Evolutionary conservation across 2,329 filamentous ascomycete species (phyloP).

Genomic region (Fusarium bulbicola): DNA sequence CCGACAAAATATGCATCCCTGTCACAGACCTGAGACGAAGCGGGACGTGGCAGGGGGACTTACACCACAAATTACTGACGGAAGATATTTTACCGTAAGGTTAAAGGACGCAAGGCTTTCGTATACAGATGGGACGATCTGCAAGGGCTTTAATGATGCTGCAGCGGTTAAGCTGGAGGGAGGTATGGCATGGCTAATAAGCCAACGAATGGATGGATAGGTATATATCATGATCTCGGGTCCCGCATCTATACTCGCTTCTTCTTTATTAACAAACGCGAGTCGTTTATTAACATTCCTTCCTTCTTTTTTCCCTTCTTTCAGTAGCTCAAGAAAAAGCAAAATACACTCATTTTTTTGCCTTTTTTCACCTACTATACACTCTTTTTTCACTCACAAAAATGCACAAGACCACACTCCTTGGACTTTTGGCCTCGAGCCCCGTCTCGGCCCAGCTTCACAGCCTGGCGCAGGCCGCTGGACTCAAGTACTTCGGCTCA

Average conservation of each 20-base stretch:
- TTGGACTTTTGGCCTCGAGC: constrained; percentile 40
- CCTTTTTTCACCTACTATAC: neutral
- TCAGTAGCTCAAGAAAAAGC: neutral
- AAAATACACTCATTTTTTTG: constrained; percentile 17
- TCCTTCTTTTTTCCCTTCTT: constrained; percentile 4
- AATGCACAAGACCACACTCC: constrained; percentile 37
- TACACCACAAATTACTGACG: constrained; percentile 25
- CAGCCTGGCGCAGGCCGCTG: constrained; percentile 63
- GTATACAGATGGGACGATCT: constrained; percentile 12
- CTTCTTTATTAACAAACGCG: constrained; percentile 13
- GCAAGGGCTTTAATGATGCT: constrained; percentile 5
- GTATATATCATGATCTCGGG: constrained; percentile 21
- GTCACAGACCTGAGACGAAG: constrained; percentile 37
- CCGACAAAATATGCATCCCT: constrained; percentile 21
- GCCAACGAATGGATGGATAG: neutral
- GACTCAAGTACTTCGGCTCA: constrained; percentile 70
- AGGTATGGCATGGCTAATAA: neutral
- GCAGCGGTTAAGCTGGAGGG: neutral
- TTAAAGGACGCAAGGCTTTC: neutral
- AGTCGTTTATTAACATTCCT: constrained; percentile 15
- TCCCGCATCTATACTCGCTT: neutral
- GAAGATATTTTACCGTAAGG: constrained; percentile 37
- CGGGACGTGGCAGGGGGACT: constrained; percentile 33
- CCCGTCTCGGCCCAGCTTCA: constrained; percentile 53
- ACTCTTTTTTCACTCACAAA: neutral